Evolutionary conservation across 75 land plant species (phyloP), one percentile per base, ranked within the genome.

Genomic region (Ceratopteris richardii): DNA sequence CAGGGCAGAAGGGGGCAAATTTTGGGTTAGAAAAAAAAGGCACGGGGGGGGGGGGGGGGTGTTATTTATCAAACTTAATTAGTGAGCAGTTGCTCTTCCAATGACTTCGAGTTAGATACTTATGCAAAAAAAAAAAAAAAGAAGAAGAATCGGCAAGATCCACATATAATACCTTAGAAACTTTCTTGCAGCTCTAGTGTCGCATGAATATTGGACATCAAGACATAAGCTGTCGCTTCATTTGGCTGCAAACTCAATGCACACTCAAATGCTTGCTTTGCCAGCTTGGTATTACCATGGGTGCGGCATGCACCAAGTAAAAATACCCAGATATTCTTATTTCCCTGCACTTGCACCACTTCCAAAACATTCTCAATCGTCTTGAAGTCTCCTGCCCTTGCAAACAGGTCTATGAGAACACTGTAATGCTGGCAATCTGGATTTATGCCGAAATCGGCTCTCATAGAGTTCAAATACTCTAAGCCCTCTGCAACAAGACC

Each of bases 401-500:
- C 54, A 52, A 52, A 23, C 9, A 52, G 54, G 27, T 26, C 54
- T 23, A 52, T 23, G 12, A 52, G 18, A 24, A 23, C 27, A 24
- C 14, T 26, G 28, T 52, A 52, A 52, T 52, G 54, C 27, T 26
- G 24, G 28, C 2, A 21, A 26, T 26, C 28, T 24, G 54, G 54
- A 52, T 25, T 24, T 11, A 26, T 4, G 5, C 28, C 27, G 17
- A 46, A 46, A 4, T 26, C 28, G 5, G 28, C 54, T 22, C 1
- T 30, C 40, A 63, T 63, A 10, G 55, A 33, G 1, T 36, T 24
- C 31, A 50, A 63, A 23, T 28, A 51, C 9, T 50, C 27, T 26
- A 52, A 36, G 37, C 65, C 65, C 30, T 50, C 55, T 14, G 29
- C 23, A 52, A 63, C 54, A 1, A 51, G 14, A 20, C 65, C 65